These are phyloP conservation scores for Nakazawaea anatomiae DNA, from an alignment of 805 yeast species.

Conservation along the genomic window DNA sequence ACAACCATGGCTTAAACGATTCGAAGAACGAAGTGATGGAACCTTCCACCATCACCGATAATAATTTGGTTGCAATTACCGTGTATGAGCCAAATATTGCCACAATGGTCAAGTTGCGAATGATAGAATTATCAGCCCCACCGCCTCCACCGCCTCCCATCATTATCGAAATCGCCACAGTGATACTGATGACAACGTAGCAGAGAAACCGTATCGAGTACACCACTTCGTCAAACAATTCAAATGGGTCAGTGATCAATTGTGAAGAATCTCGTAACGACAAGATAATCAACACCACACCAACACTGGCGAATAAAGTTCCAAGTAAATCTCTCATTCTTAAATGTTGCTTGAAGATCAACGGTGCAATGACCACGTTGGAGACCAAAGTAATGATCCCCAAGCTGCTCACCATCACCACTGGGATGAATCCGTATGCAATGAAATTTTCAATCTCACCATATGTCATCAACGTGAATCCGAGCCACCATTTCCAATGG, in stretches of 20 bases:
- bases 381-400: conserved; percentile 45
- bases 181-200: conserved; percentile 20
- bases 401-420: conserved; percentile 40
- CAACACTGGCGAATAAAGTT: conserved; percentile 32
- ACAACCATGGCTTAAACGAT: conserved; percentile 24
- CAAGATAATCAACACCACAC: conserved; percentile 35
- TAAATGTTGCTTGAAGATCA: conserved; percentile 34
- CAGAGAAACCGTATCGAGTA: conserved; percentile 18
- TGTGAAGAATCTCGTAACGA: conserved; percentile 22
- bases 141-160: neutral
- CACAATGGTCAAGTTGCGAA: conserved; percentile 28
- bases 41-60: conserved; percentile 26
- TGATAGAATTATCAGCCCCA: conserved; percentile 16
- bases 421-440: conserved; percentile 44
- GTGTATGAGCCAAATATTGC: conserved; percentile 43
- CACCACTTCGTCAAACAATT: conserved; percentile 20
- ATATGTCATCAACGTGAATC: conserved; percentile 32
- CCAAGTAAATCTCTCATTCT: conserved; percentile 30
- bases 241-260: conserved; percentile 20
- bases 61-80: conserved; percentile 37
- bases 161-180: conserved; percentile 3
- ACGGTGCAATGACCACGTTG: conserved; percentile 40
- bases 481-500: conserved; percentile 33
- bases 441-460: conserved; percentile 44
- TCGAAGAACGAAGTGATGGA: conserved; percentile 17